These are phyloP conservation scores for Trypanosomatidae sp. DNA, from an alignment of 208 protist genomes.

Conservation along the genomic window DNA sequence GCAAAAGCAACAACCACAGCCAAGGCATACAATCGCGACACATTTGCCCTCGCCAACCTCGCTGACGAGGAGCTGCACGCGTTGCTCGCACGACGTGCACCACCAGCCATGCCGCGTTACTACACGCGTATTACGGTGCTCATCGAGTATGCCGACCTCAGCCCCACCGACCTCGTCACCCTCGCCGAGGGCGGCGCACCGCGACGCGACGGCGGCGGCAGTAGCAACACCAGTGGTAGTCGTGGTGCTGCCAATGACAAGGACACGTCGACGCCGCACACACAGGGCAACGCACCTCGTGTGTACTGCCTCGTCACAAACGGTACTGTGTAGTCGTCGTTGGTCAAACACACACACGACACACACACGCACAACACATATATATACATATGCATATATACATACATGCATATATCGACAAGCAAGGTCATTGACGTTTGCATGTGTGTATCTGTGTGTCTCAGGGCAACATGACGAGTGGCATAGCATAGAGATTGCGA, in stretches of 20 bases:
- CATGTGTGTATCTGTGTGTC: too few relatives aligned
- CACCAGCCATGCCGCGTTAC: slow-evolving; percentile 62
- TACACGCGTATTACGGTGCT: slow-evolving; percentile 61
- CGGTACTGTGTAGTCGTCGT: slow-evolving; percentile 7
- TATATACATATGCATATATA: background rate
- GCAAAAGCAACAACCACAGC: background rate
- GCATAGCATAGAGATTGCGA: background rate
- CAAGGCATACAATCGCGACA: background rate
- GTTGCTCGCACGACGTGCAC: slow-evolving; percentile 3
- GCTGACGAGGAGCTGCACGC: slow-evolving; percentile 8
- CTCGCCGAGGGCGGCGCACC: slow-evolving; percentile 36
- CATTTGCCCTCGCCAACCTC: background rate
- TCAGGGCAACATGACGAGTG: background rate
- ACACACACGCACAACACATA: background rate
- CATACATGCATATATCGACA: background rate
- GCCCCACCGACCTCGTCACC: slow-evolving; percentile 45
- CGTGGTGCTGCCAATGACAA: background rate
- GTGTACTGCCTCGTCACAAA: slow-evolving; percentile 70
- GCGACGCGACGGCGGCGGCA: slow-evolving; percentile 2
- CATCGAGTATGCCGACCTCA: slow-evolving; percentile 62
- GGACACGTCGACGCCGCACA: background rate
- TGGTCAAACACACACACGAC: background rate
- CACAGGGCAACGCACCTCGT: background rate
- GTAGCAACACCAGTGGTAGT: background rate
- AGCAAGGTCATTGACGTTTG: background rate